Base-by-base conservation (phyloP, 768 basidiomycete genomes). In the Boletales sp. region DNA sequence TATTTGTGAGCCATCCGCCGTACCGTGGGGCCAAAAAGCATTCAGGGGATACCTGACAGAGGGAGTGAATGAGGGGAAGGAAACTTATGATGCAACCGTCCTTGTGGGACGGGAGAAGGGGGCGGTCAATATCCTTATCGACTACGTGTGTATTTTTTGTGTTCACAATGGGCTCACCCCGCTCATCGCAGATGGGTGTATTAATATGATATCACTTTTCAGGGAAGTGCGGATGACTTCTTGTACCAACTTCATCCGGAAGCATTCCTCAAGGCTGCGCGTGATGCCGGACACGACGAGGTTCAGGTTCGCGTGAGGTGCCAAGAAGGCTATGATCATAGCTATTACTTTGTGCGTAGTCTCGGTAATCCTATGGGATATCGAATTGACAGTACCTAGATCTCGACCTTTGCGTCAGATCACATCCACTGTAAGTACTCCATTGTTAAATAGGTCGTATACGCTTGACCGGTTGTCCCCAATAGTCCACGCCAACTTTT, bases 21-120 rank as follows among this genome's bases (percentile, higher is more conserved):
- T 83, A 43, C 85, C 87, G 2, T 97, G 95, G 95, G 95, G 95
- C 19, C 75, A 85, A 62, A 95, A 94, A 64, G 94, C 93, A 2
- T 97, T 98, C 72, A 64, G 60, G 3, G 90, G 91, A 14, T 97
- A 95, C 70, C 79, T 97, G 19, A 70, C 78, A 42, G 85, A 84
- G 31, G 87, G 91, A 18, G 55, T 84, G 40, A 76, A 84, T 50
- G 93, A 97, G 70, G 95, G 86, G 6, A 78, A 77, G 50, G 70
- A 64, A 24, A 69, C 67, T 50, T 90, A 94, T 61, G 97, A 98
- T 64, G 89, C 97, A 17, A 90, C 90, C 8, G 82, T 86, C 59
- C 79, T 98, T 51, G 82, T 99, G 44, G 62, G 77, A 35, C 79
- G 73, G 61, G 70, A 70, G 48, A 80, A 76, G 45, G 82, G 80